Conservation (phyloP, 139 green algal species). For the Haematococcus lacustris region DNA sequence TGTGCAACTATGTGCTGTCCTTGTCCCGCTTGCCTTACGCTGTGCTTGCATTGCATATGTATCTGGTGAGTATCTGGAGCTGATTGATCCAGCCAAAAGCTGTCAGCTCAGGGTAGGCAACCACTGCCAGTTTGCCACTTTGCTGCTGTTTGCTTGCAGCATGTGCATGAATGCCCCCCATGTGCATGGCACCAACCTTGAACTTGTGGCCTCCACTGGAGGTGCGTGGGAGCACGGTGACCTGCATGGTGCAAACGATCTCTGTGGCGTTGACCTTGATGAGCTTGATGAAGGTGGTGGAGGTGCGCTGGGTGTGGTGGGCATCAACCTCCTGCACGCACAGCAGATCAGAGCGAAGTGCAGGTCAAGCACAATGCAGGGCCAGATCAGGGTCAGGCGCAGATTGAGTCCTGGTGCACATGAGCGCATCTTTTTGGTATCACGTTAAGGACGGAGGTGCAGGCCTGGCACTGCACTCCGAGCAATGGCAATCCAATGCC, state of each 20-base stretch:
- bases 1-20: too few species aligned
- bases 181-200: neutral
- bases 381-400: too few species aligned
- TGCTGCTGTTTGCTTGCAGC: too few species aligned
- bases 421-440: too few species aligned
- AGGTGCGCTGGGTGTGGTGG: neutral
- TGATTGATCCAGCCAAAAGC: neutral
- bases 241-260: neutral
- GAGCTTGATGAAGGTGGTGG: neutral
- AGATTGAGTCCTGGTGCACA: too few species aligned
- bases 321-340: neutral
- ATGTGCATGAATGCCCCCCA: too few species aligned
- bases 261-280: neutral
- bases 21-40: too few species aligned
- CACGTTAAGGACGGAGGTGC: too few species aligned
- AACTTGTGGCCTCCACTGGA: neutral
- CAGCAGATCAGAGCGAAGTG: too few species aligned
- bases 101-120: neutral
- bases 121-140: neutral
- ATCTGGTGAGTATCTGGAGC: neutral
- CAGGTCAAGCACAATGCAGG: too few species aligned
- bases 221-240: neutral
- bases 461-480: too few species aligned
- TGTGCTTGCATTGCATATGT: neutral
- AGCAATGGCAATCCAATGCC: too few species aligned